Evolutionary conservation across 1,284 basidiomycete genomes (phyloP).

Genomic region (Mycena citricolor): DNA sequence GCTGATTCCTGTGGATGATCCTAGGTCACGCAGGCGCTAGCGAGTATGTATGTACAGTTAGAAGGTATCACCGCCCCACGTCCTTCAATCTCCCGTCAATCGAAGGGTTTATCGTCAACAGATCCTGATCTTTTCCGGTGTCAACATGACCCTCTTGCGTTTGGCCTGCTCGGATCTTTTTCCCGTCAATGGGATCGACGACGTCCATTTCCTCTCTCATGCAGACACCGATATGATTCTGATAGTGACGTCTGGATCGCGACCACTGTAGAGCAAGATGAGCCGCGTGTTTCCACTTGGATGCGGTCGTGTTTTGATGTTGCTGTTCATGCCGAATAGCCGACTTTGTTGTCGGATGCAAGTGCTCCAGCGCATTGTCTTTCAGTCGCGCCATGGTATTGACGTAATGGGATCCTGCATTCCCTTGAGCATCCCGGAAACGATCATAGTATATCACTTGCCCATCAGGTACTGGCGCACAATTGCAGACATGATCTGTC

Average conservation of each 20-base stretch:
- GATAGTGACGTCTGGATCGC: constrained; percentile 54
- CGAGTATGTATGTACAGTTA: constrained; percentile 12
- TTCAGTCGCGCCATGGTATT: constrained; percentile 53
- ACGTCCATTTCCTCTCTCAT: constrained; percentile 74
- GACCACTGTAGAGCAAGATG: constrained; percentile 44
- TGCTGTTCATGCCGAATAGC: constrained; percentile 43
- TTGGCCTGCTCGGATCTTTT: constrained; percentile 38
- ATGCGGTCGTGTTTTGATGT: constrained; percentile 30
- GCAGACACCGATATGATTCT: constrained; percentile 60
- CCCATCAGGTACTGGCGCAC: constrained; percentile 87
- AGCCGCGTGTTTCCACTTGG: constrained; percentile 51
- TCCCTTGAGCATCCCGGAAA: not conserved
- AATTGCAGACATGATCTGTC: constrained; percentile 78
- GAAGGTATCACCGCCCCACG: constrained; percentile 38
- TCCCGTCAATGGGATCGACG: constrained; percentile 74
- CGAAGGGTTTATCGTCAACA: constrained; percentile 60
- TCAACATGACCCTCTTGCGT: constrained; percentile 27
- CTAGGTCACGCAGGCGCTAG: constrained; percentile 18
- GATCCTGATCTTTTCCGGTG: constrained; percentile 43
- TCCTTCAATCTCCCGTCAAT: constrained; percentile 76
- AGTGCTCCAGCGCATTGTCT: constrained; percentile 24
- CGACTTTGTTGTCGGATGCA: constrained; percentile 35
- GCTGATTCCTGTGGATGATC: constrained; percentile 16
- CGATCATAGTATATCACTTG: constrained; percentile 33
- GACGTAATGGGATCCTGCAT: constrained; percentile 60